These are phyloP conservation scores for Gomphus bonarii DNA, from an alignment of 1,284 basidiomycete genomes.

Conservation along the genomic window DNA sequence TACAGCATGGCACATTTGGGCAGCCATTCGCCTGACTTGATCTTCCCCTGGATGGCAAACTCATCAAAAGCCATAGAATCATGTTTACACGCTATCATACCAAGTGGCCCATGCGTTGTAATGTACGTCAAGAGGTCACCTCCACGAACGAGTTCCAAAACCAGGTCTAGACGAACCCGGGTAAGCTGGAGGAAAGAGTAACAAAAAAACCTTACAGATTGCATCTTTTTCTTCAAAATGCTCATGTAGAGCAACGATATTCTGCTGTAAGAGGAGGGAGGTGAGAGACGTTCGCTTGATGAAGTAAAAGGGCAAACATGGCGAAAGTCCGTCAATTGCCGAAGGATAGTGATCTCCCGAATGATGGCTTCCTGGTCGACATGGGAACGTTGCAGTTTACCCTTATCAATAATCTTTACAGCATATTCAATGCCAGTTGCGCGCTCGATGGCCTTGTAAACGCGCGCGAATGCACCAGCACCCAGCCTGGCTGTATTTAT, in stretches of 20 bases:
- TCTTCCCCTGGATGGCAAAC: slow-evolving; percentile 38
- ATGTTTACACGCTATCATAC: slow-evolving; percentile 30
- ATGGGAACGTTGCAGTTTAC: slow-evolving; percentile 23
- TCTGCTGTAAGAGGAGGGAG: slow-evolving; percentile 31
- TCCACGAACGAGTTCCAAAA: slow-evolving; percentile 74
- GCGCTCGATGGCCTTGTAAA: slow-evolving; percentile 58
- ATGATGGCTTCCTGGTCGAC: slow-evolving; percentile 34
- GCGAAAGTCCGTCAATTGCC: slow-evolving; percentile 36
- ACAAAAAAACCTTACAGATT: slow-evolving; percentile 43
- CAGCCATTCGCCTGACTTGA: slow-evolving; percentile 50
- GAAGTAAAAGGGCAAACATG: slow-evolving; percentile 35
- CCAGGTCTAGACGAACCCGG: slow-evolving; percentile 40
- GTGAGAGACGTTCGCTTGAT: background rate
- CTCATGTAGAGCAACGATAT: slow-evolving; percentile 76
- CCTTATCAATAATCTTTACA: slow-evolving; percentile 63
- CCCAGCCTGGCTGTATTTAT: slow-evolving; percentile 35
- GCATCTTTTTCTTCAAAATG: slow-evolving; percentile 59
- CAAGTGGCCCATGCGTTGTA: slow-evolving; percentile 41
- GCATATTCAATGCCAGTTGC: slow-evolving; percentile 54
- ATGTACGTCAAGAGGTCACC: slow-evolving; percentile 86
- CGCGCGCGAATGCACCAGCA: slow-evolving; percentile 73
- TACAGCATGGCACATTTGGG: slow-evolving; percentile 61
- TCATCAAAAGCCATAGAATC: background rate
- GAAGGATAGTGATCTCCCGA: slow-evolving; percentile 75
- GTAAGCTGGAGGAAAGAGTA: background rate